Evolutionary conservation across 805 yeast genomes (phyloP).

Genomic region (Torulaspora maleeae): DNA sequence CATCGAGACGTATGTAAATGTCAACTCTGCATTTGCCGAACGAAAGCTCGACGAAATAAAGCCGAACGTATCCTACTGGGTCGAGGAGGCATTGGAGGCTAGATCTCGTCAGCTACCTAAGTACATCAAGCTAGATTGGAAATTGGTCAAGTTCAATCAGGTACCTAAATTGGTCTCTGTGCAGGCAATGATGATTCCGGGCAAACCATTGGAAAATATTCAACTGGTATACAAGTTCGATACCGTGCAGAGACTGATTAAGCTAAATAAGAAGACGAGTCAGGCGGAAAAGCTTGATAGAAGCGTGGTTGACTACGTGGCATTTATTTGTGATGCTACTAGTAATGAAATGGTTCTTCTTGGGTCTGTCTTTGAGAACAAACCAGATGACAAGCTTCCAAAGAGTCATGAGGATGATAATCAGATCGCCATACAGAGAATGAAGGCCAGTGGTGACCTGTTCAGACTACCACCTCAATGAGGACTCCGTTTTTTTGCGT

Average conservation of each 20-base stretch:
- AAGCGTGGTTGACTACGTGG: slow-evolving; percentile 56
- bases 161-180: slow-evolving; percentile 71
- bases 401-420: slow-evolving; percentile 25
- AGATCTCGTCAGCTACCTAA: slow-evolving; percentile 55
- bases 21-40: slow-evolving; percentile 77
- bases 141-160: slow-evolving; percentile 60
- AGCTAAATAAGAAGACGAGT: slow-evolving; percentile 42
- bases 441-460: slow-evolving; percentile 33
- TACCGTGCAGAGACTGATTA: slow-evolving; percentile 55
- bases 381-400: slow-evolving; percentile 39
- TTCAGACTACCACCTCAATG: slow-evolving; percentile 25
- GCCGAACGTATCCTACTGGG: slow-evolving; percentile 54
- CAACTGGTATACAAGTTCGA: slow-evolving; percentile 61
- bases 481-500: not conserved
- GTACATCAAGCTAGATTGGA: slow-evolving; percentile 65
- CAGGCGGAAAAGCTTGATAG: slow-evolving; percentile 46
- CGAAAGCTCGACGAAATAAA: slow-evolving; percentile 46
- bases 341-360: slow-evolving; percentile 54
- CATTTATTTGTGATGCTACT: slow-evolving; percentile 57
- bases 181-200: slow-evolving; percentile 60
- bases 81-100: slow-evolving; percentile 50
- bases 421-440: slow-evolving; percentile 27
- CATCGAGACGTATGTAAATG: slow-evolving; percentile 66
- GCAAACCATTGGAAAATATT: slow-evolving; percentile 48
- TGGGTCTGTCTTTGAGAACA: slow-evolving; percentile 63